Evolutionary conservation across 768 basidiomycete genomes (phyloP).

Genomic region (Macrolepiota dolichaula): DNA sequence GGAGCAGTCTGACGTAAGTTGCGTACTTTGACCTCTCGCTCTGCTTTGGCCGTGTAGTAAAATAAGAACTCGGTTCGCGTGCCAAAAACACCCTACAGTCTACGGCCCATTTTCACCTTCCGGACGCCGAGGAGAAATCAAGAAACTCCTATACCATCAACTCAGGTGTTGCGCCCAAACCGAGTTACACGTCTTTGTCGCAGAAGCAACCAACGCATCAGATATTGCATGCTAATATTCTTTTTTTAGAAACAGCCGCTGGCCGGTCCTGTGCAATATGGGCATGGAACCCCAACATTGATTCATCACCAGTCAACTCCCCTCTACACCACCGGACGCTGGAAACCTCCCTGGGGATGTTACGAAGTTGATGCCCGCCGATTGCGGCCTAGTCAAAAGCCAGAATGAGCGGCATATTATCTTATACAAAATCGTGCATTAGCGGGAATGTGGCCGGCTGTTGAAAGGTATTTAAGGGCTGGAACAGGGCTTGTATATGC

Average conservation of each 20-base stretch:
- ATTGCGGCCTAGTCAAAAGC: background rate
- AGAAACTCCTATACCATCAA: background rate
- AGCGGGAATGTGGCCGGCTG: background rate
- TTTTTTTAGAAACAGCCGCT: background rate
- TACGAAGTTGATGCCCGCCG: background rate
- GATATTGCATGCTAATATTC: background rate
- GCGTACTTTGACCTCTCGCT: background rate
- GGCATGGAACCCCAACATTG: background rate
- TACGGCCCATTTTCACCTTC: background rate
- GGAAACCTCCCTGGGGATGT: background rate
- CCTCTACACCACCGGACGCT: background rate
- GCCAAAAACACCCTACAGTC: background rate
- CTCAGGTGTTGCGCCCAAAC: background rate
- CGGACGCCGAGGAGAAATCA: background rate
- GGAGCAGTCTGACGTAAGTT: background rate
- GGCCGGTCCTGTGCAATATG: background rate
- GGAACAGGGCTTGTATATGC: background rate
- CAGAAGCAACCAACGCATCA: background rate
- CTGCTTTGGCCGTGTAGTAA: background rate
- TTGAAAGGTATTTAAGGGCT: background rate
- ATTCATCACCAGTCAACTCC: background rate
- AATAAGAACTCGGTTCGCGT: background rate
- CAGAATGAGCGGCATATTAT: background rate
- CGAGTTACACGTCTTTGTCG: background rate
- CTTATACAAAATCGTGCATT: background rate